These are phyloP conservation scores for Pontederia paniculata DNA, from an alignment of 176 grass and related monocot genomes.

Conservation along the genomic window DNA sequence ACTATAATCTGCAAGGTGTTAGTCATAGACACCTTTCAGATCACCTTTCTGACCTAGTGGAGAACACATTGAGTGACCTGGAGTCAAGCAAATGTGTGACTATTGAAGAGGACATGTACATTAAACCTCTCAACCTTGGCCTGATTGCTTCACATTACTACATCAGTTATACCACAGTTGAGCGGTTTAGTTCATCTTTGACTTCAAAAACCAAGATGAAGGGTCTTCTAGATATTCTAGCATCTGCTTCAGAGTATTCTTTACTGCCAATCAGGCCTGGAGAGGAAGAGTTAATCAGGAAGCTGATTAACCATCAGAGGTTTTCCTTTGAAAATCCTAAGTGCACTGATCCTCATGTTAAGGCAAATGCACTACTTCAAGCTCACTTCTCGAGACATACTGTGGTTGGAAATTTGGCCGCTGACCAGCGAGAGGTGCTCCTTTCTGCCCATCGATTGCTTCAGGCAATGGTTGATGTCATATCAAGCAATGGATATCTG, in stretches of 20 bases:
- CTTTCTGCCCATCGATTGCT: constrained; percentile 79
- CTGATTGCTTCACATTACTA: constrained; percentile 96
- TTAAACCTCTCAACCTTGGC: constrained; percentile 91
- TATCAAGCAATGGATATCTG: constrained; percentile 89
- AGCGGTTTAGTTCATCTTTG: constrained; percentile 76
- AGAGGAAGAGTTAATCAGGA: constrained; percentile 76
- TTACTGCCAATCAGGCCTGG: constrained; percentile 63
- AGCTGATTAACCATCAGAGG: constrained; percentile 73
- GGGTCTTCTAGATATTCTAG: constrained; percentile 72
- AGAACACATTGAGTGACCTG: constrained; percentile 56
- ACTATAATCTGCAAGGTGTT: constrained; percentile 93
- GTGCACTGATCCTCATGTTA: constrained; percentile 71
- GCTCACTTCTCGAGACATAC: constrained; percentile 83
- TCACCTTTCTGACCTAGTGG: constrained; percentile 75
- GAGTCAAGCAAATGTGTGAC: constrained; percentile 78
- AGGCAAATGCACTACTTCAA: constrained; percentile 81
- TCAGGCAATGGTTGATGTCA: constrained; percentile 98
- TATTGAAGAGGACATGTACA: constrained; percentile 93
- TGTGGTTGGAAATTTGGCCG: constrained; percentile 65
- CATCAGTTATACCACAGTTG: constrained; percentile 79
- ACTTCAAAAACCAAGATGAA: constrained; percentile 90
- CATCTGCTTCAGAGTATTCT: constrained; percentile 78
- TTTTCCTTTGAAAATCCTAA: constrained; percentile 92
- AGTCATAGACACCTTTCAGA: constrained; percentile 90
- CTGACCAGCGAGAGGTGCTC: constrained; percentile 77